Base-by-base conservation (phyloP, 140 eudicot genomes). In the Cichorium intybus region DNA sequence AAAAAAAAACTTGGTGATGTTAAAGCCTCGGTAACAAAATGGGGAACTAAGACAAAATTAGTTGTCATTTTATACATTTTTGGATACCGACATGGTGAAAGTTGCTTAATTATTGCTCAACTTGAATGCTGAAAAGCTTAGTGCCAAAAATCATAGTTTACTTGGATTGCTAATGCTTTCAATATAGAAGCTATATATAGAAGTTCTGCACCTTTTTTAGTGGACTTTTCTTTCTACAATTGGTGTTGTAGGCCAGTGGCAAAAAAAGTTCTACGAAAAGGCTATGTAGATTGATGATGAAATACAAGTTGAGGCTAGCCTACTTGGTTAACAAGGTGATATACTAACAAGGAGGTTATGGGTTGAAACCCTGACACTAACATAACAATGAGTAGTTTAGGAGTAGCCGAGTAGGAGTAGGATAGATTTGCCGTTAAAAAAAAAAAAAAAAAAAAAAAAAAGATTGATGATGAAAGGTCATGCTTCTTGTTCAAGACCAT, bases 211-310 rank as follows among this genome's bases (percentile, higher is more conserved):
- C 43, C 74, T 66, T 66, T 65, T 26, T 35, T 8, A 67, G 64
- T 75, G 74, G 70, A 75, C 31, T 58, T 75, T 27, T 11, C 59
- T 20, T 74, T 75, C 75, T 75, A 66, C 45, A 66, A 67, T 50
- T 75, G 41, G 73, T 65, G 64, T 59, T 67, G 70, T 75, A 66
- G 79, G 79, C 74, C 79, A 75, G 58, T 67, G 68, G 10, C 64
- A 66, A 58, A 75, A 58, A 75, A 67, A 39, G 50, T 28, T 59
- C 35, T 37, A 66, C 59, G 79, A 74, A 66, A 58, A 65, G 45
- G 63, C 56, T 24, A 21, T 67, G 64, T 35, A 59, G 59, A 49
- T 75, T 59, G 69, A 75, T 75, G 70, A 75, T 59, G 75, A 57
- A 56, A 66, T n/a, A n/a, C n/a, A n/a, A n/a, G n/a, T n/a, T n/a